A percentile compares a stretch with the other conserved stretches of the same genome.
These are phyloP conservation scores for Westerdykella ornata DNA, from an alignment of 2,329 filamentous ascomycete species.

Conservation along the genomic window DNA sequence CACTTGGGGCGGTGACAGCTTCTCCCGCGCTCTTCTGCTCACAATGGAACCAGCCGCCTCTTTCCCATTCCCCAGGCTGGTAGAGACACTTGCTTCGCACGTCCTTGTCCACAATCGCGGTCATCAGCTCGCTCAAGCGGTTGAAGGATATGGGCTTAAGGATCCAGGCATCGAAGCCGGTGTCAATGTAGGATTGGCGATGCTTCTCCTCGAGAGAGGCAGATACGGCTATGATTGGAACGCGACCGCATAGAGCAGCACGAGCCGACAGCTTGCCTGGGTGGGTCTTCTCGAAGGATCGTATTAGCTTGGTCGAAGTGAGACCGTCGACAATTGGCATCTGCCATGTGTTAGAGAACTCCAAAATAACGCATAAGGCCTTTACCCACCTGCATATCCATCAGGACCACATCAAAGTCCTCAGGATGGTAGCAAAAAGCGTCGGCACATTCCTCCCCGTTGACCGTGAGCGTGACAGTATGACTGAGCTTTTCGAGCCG, in stretches of 20 bases:
- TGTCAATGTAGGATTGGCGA: conserved; percentile 61
- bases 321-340: conserved; percentile 90
- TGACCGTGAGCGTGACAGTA: conserved; percentile 63
- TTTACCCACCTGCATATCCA: conserved; percentile 84
- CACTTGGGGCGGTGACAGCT: conserved; percentile 34
- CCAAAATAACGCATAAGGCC: background rate
- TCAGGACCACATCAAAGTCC: conserved; percentile 71
- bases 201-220: conserved; percentile 71
- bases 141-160: conserved; percentile 81
- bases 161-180: conserved; percentile 87
- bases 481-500: conserved; percentile 72
- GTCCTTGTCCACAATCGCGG: conserved; percentile 58
- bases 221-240: conserved; percentile 82
- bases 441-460: conserved; percentile 76
- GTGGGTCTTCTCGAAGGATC: conserved; percentile 58
- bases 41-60: conserved; percentile 74
- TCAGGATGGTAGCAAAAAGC: conserved; percentile 58
- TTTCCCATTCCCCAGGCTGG: conserved; percentile 66
- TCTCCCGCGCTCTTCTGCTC: conserved; percentile 34
- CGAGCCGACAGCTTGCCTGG: conserved; percentile 52
- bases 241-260: conserved; percentile 55
- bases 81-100: conserved; percentile 61
- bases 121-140: conserved; percentile 61
- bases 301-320: conserved; percentile 74
- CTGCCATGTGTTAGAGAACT: conserved; percentile 40